Percentiles rank a stretch among this genome's conserved stretches.
phyloP scores from a whole-genome alignment of 106 monocot species.

The Acorus calamus region DNA sequence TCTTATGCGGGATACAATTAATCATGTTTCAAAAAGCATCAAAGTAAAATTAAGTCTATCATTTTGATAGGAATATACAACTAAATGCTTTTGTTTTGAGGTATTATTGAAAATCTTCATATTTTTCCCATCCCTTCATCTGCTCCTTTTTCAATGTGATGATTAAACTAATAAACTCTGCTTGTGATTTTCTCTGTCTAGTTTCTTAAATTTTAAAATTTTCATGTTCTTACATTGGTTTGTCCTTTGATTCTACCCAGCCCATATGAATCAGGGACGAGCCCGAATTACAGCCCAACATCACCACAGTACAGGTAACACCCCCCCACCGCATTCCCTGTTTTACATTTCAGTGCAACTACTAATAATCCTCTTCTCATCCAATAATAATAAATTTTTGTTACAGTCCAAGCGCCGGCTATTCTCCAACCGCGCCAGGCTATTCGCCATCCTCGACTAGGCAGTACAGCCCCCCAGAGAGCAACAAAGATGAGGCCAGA shows the following conservation, averaged over 20 bases:
- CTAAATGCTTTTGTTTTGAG: too few relatives aligned
- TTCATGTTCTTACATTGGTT: constrained; percentile 1
- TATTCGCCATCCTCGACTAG: constrained; percentile 86
- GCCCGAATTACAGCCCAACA: constrained; percentile 86
- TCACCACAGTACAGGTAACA: constrained; percentile 83
- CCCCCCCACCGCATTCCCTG: background rate
- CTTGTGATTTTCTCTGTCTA: too few relatives aligned
- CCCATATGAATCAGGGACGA: constrained; percentile 48
- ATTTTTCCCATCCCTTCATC: too few relatives aligned
- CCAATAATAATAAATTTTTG: background rate
- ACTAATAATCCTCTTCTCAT: too few relatives aligned
- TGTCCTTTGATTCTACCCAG: constrained; percentile 16
- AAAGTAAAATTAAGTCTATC: background rate
- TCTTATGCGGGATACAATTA: background rate
- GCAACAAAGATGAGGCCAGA: constrained; percentile 63
- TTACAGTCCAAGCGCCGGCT: constrained; percentile 78
- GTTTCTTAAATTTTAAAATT: background rate
- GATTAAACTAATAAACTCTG: too few relatives aligned
- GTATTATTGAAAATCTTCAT: too few relatives aligned
- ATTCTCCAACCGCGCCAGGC: constrained; percentile 91
- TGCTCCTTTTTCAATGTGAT: too few relatives aligned
- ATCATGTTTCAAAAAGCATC: background rate
- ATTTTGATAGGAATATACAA: too few relatives aligned
- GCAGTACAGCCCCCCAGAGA: constrained; percentile 74
- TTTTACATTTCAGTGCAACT: background rate